Percentiles rank a stretch among this genome's conserved stretches.
Evolutionary conservation across 2,329 filamentous ascomycete genomes (phyloP).

Genomic region (Stagonosporopsis vannaccii): DNA sequence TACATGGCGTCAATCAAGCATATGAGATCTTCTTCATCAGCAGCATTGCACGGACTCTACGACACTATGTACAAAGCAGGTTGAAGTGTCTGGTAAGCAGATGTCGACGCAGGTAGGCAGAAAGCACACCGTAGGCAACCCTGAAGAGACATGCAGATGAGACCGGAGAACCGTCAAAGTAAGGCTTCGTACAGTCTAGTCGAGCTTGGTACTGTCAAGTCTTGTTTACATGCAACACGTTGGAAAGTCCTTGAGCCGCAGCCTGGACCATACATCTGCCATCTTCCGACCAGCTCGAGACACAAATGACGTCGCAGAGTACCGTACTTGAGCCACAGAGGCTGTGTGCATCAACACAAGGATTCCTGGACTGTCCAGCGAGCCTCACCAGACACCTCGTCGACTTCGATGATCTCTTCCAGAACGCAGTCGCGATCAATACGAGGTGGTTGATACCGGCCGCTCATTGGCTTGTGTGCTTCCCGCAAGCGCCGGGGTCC

Average conservation of each 20-base stretch:
- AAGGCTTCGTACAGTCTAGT: background rate
- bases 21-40: background rate
- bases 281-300: slow-evolving; percentile 2
- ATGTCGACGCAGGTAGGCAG: background rate
- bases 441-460: slow-evolving; percentile 21
- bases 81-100: background rate
- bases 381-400: slow-evolving; percentile 21
- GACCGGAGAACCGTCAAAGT: background rate
- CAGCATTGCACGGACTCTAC: background rate
- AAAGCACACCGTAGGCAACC: background rate
- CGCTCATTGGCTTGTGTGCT: slow-evolving; percentile 34
- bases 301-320: slow-evolving; percentile 9
- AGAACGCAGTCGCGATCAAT: slow-evolving; percentile 10
- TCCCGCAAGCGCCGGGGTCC: slow-evolving; percentile 40
- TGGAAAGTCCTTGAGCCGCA: slow-evolving; percentile 7
- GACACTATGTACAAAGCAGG: background rate
- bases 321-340: slow-evolving; percentile 22
- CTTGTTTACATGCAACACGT: slow-evolving; percentile 2
- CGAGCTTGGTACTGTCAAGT: slow-evolving; percentile 1
- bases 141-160: background rate
- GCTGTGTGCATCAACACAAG: slow-evolving; percentile 15
- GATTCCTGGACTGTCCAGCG: slow-evolving; percentile 6
- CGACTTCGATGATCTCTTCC: slow-evolving; percentile 12
- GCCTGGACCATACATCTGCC: slow-evolving; percentile 13
- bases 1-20: background rate